A percentile compares a stretch with the other conserved stretches of the same genome.
Evolutionary conservation across 306 rosid species (phyloP).

Genomic region (Prinsepia uniflora): DNA sequence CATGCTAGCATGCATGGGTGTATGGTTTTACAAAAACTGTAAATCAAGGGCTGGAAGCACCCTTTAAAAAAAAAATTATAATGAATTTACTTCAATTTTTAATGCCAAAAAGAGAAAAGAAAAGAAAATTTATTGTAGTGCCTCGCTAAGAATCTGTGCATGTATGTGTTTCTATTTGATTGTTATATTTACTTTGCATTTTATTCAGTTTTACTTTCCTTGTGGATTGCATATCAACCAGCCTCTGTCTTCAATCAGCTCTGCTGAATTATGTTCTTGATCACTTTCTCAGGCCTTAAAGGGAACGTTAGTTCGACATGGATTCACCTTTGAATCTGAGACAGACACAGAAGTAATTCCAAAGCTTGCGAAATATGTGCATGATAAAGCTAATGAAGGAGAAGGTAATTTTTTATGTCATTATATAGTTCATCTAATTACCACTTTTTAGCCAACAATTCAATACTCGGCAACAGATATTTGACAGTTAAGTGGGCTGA

Average conservation of each 20-base stretch:
- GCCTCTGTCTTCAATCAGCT: not conserved
- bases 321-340: slow-evolving; percentile 82
- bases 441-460: not conserved
- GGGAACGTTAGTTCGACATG: slow-evolving; percentile 74
- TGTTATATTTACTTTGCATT: not conserved
- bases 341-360: slow-evolving; percentile 98
- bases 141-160: not conserved
- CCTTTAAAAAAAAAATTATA: not conserved
- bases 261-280: slow-evolving; percentile 15
- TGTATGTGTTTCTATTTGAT: too few relatives aligned
- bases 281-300: slow-evolving; percentile 71
- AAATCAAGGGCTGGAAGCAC: not conserved
- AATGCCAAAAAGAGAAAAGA: not conserved
- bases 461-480: not conserved
- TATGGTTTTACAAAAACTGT: too few relatives aligned
- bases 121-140: not conserved
- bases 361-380: slow-evolving; percentile 89
- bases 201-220: not conserved
- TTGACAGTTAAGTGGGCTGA: not conserved
- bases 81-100: not conserved
- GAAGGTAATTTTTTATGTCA: slow-evolving; percentile 42
- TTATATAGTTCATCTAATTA: not conserved
- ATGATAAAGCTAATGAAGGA: slow-evolving; percentile 78
- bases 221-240: not conserved
- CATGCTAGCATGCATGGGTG: too few relatives aligned